Conservation (phyloP, 2,329 filamentous ascomycete genomes). For the Sporothrix brunneoviolacea region DNA sequence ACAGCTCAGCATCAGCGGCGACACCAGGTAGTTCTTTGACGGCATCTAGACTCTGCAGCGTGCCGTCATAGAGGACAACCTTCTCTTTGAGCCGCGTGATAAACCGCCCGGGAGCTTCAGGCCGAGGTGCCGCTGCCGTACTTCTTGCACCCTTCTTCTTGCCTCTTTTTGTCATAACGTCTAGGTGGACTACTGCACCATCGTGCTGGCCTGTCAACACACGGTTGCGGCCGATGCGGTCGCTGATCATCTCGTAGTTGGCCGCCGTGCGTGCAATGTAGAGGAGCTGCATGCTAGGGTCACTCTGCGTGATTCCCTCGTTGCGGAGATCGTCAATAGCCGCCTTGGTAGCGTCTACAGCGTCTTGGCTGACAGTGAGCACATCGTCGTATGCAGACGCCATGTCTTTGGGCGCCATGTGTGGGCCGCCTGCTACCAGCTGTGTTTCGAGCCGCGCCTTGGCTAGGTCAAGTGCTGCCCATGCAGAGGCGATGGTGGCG, state of each 20-base stretch:
- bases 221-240: conserved; percentile 88
- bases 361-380: conserved; percentile 84
- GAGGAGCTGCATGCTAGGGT: conserved; percentile 82
- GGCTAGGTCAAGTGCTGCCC: conserved; percentile 60
- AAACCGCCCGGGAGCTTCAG: conserved; percentile 66
- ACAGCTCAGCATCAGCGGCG: conserved; percentile 70
- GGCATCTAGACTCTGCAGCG: conserved; percentile 81
- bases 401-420: conserved; percentile 54
- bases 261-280: conserved; percentile 90
- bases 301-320: conserved; percentile 77
- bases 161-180: conserved; percentile 20
- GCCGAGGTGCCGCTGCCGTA: conserved; percentile 36
- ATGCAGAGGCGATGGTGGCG: conserved; percentile 78
- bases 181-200: conserved; percentile 55
- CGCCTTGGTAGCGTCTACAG: conserved; percentile 85
- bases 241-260: conserved; percentile 89
- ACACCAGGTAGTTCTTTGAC: conserved; percentile 86
- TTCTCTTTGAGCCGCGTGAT: conserved; percentile 77
- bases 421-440: conserved; percentile 40
- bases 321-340: conserved; percentile 83
- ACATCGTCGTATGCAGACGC: conserved; percentile 88
- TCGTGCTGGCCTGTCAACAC: conserved; percentile 80
- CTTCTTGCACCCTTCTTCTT: conserved; percentile 33
- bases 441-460: conserved; percentile 43
- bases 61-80: conserved; percentile 84